Base-by-base conservation (phyloP, 768 basidiomycete genomes). In the Termitomyces titanicus region DNA sequence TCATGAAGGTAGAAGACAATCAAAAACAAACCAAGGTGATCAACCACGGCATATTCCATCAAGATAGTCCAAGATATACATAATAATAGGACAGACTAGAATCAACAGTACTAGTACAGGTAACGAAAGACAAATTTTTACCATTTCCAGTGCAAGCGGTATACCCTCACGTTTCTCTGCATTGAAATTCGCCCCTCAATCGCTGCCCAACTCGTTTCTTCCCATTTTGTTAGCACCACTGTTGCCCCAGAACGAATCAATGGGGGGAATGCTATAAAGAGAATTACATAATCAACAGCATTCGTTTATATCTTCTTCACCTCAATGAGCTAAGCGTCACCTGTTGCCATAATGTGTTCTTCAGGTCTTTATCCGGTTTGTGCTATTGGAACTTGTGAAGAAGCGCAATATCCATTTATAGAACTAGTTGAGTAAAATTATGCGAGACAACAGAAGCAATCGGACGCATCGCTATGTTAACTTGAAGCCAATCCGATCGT, bases 181-280 rank as follows among this genome's bases (percentile, higher is more conserved):
- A 39, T 48, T 24, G 80, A 51, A 87, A 71, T 64, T 76, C 77
- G 34, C 72, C 68, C 56, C 88, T 76, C 62, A 90, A 69, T 59
- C 85, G 79, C 62, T 87, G 25, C 88, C 89, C 27, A 90, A 80
- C n/a, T n/a, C n/a, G n/a, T n/a, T n/a, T n/a, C n/a, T n/a, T n/a
- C n/a, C n/a, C n/a, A n/a, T n/a, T n/a, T 77, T 73, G 67, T 90
- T 82, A 20, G 77, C 74, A 1, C 88, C 88, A 56, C n/a, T n/a
- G n/a, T 81, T 69, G 11, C 88, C 88, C 86, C 88, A 90, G 67
- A 89, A 89, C 34, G 85, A 72, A 63, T 90, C 89, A 57, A 80
- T 80, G 47, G 83, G 81, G 15, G 86, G n/a, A 88, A 61, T 86
- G 79, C 86, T 88, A 35, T 24, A 22, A 5, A 34, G 7, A 17